These are phyloP conservation scores for Nemania sp. DNA, from an alignment of 2,329 filamentous ascomycete genomes.

Conservation along the genomic window DNA sequence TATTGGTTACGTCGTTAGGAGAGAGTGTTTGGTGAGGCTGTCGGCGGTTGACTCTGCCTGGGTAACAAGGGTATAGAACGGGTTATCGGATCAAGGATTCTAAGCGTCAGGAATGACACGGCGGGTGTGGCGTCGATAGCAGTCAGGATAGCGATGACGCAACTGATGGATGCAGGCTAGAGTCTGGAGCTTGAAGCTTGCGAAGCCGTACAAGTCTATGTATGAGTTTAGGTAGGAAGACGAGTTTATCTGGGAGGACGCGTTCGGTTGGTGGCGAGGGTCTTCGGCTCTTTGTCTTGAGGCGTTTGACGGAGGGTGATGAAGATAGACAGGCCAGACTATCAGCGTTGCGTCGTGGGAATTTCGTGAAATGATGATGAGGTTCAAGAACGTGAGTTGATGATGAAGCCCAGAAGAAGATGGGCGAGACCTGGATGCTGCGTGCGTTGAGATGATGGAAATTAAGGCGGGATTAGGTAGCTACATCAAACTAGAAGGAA, in stretches of 20 bases:
- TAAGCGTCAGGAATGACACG: neutral
- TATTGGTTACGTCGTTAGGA: neutral
- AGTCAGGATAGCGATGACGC: neutral
- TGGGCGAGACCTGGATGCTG: neutral
- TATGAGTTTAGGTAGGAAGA: neutral
- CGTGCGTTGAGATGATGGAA: neutral
- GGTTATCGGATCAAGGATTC: neutral
- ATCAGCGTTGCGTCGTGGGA: neutral
- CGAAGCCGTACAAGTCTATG: neutral
- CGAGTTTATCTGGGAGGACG: neutral
- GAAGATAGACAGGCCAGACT: neutral
- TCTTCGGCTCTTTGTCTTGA: neutral
- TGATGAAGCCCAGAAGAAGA: slow-evolving; percentile 1
- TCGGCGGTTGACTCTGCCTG: neutral
- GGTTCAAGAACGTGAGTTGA: neutral
- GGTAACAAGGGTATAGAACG: neutral
- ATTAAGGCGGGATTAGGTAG: neutral
- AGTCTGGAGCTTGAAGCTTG: neutral
- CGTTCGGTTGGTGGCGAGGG: slow-evolving; percentile 12
- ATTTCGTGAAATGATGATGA: neutral
- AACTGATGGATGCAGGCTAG: neutral
- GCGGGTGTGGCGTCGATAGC: neutral
- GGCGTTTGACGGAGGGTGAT: neutral
- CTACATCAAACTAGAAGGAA: neutral
- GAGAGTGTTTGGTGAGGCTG: neutral